Base-by-base conservation (phyloP, 1,284 basidiomycete genomes). In the Ceratobasidium sp. region DNA sequence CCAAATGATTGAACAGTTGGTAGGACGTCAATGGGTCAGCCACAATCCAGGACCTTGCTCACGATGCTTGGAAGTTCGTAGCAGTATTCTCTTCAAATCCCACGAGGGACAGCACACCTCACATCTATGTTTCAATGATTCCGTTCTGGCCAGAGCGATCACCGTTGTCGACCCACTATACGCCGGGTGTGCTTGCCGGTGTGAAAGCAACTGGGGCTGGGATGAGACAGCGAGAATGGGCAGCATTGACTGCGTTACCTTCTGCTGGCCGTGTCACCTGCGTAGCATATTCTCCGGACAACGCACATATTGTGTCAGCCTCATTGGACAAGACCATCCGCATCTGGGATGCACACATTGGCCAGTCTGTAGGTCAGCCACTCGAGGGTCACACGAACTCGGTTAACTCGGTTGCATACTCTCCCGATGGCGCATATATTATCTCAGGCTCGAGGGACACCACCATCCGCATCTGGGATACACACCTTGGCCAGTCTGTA, bases 261-360 rank as follows among this genome's bases (percentile, higher is more conserved):
- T 34, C 31, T 34, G 2, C 31, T 34, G 31, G 34, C 16, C 16
- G 14, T 8, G 24, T 48, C n/a, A 19, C n/a, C 31, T 65, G 63
- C 1, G 63, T 71, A 16, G 54, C 72, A 9, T 59, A 39, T 22
- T 74, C 73, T 4, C 54, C 75, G 8, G 56, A 74, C 37, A 63
- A 59, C 11, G 37, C 24, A 11, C 31, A 41, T 27, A 39, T 76
- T 22, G 72, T 41, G 7, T 48, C 75, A 14, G 39, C 41, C 31
- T 31, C 41, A 13, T 11, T 16, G 4, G 54, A 62, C 24, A 41
- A 48, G 3, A 41, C 27, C 11, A n/a, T 56, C 59, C 24, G 68
- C 24, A n/a, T 37, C 24, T 46, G 43, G 58, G 11, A 82, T 84
- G 53, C 53, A 31, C n/a, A 54, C 11, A 29, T 27, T 5, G 53